Base-by-base conservation (phyloP, 495 filamentous ascomycete species). In the Hypoxylon lenormandii region DNA sequence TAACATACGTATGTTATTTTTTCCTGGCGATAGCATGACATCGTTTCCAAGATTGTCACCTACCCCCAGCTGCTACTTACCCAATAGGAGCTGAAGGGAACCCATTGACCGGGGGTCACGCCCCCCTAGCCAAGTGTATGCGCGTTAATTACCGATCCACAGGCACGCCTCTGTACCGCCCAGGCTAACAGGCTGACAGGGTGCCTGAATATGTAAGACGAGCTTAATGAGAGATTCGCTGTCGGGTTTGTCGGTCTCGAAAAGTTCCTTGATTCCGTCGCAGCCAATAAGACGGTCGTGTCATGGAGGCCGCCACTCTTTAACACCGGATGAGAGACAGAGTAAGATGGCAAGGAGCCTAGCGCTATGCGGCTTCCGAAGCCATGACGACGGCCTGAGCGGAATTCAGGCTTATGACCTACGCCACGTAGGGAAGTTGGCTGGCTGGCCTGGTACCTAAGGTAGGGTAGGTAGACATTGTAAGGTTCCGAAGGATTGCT, bases 51-150 rank as follows among this genome's bases (percentile, higher is more conserved):
- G 45, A 54, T 66, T 50, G 56, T 66, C 48, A 23, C 60, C 30
- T 19, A 70, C 46, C 22, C 45, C 57, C 56, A 67, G 57, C 62
- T 67, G 47, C 58, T 60, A 58, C 70, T 70, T 71, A 46, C 59
- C 71, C 71, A 73, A 73, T 73, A 61, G 37, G 66, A 60, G 58
- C 22, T 18, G 42, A 58, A 12, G 52, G 65, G 45, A 56, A 36
- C 37, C 18, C 15, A 42, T 42, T 7, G 38, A 42, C 38, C 15
- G 21, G 45, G 59, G 66, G 52, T 59, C 47, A 16, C 40, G 2
- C 45, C 52, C 59, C 58, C 48, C 53, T 26, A 42, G 47, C 59
- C 59, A 69, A 52, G 53, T 42, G 30, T 58, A 52, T 33, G 28
- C 52, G 52, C 15, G 40, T 64, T 69, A 53, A 64, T 69, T 64